phyloP scores from a whole-genome alignment of 805 yeast species.

The Yarrowia sp. region DNA sequence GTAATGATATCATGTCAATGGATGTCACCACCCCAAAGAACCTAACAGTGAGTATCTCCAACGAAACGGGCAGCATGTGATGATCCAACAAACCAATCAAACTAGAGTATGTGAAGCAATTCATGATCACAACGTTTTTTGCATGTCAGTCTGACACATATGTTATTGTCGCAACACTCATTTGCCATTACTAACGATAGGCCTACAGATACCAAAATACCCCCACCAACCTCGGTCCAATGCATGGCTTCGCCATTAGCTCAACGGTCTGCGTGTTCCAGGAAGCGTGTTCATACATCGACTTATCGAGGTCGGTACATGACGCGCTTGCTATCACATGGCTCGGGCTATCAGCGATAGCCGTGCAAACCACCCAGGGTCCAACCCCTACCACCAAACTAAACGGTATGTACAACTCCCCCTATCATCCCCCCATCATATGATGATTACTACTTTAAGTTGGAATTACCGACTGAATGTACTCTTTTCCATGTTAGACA shows the following conservation, averaged over 20 bases:
- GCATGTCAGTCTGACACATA: constrained; percentile 27
- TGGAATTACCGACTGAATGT: constrained; percentile 98
- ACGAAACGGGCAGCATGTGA: background rate
- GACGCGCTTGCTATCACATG: no score
- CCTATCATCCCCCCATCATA: constrained; percentile 17
- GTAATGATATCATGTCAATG: background rate
- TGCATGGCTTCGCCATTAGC: no score
- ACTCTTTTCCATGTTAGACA: constrained; percentile 60
- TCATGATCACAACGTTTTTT: constrained; percentile 44
- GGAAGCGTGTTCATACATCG: background rate
- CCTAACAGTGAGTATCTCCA: background rate
- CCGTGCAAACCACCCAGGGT: no score
- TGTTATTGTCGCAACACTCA: background rate
- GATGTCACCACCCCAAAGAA: background rate
- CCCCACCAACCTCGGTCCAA: background rate
- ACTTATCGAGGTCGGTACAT: background rate
- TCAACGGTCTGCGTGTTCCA: background rate
- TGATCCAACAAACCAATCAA: constrained; percentile 39
- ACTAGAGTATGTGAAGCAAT: constrained; percentile 63
- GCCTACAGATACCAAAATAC: background rate
- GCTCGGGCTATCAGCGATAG: no score
- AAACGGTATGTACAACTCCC: constrained; percentile 21
- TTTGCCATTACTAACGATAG: constrained; percentile 21
- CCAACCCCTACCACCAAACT: background rate
- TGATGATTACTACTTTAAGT: constrained; percentile 73